Conservation (phyloP, 805 yeast species). For the Blastobotrys mokoenaii region DNA sequence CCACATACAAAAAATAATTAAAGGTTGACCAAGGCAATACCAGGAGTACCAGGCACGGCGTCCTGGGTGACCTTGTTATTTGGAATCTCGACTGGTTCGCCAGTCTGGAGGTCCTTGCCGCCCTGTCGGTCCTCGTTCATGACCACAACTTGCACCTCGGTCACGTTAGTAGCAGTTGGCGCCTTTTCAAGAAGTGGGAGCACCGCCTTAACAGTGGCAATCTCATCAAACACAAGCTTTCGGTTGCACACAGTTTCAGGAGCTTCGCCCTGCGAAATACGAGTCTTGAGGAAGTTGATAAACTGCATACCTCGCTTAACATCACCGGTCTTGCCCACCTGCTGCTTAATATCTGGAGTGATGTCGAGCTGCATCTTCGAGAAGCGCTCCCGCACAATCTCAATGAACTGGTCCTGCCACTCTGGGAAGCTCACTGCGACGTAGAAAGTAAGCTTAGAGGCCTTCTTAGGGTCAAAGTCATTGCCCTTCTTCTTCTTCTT, state of each 20-base stretch:
- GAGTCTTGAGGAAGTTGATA: slow-evolving; percentile 75
- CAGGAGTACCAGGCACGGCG: slow-evolving; percentile 93
- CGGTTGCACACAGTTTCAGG: slow-evolving; percentile 82
- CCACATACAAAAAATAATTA: slow-evolving; percentile 17
- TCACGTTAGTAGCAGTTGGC: slow-evolving; percentile 50
- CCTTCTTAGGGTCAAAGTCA: slow-evolving; percentile 66
- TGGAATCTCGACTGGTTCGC: slow-evolving; percentile 59
- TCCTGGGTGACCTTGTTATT: slow-evolving; percentile 60
- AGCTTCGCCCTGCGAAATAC: slow-evolving; percentile 43
- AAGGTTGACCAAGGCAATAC: slow-evolving; percentile 64
- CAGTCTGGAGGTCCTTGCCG: slow-evolving; percentile 63
- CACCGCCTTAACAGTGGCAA: slow-evolving; percentile 49
- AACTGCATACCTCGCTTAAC: slow-evolving; percentile 99
- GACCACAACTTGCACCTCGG: slow-evolving; percentile 50
- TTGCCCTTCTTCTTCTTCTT: slow-evolving; percentile 78
- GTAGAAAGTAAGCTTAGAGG: slow-evolving; percentile 64
- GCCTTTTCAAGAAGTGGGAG: slow-evolving; percentile 51
- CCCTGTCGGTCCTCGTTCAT: slow-evolving; percentile 43
- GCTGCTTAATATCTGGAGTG: slow-evolving; percentile 30
- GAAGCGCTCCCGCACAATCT: slow-evolving; percentile 51
- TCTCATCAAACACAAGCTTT: slow-evolving; percentile 75
- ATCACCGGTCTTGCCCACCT: slow-evolving; percentile 43
- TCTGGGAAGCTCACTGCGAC: slow-evolving; percentile 81
- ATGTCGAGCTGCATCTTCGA: slow-evolving; percentile 24
- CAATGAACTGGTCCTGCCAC: slow-evolving; percentile 78